phyloP scores from a whole-genome alignment of 352 stramenopile species.

The Plasmopara viticola region DNA sequence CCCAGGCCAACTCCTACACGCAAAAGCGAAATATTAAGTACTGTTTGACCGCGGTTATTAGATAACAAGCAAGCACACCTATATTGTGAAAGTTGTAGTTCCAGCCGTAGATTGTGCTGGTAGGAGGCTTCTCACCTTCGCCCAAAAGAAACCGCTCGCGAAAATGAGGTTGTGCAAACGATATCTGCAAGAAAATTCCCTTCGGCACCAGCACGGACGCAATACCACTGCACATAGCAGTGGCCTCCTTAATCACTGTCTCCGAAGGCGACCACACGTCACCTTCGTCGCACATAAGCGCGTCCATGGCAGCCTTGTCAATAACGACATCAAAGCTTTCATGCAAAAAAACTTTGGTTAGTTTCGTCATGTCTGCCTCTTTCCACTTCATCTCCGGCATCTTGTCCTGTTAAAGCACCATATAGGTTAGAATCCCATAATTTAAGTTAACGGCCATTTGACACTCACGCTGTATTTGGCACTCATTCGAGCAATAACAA shows the following conservation, averaged over 20 bases:
- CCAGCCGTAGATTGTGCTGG: conserved; percentile 40
- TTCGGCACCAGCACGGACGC: conserved; percentile 32
- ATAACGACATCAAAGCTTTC: conserved; percentile 69
- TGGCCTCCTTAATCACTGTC: conserved; percentile 36
- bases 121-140: conserved; percentile 24
- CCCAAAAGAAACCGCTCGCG: conserved; percentile 56
- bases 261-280: conserved; percentile 65
- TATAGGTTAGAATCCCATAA: neutral
- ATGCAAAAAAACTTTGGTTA: conserved; percentile 31
- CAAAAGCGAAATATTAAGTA: conserved; percentile 9
- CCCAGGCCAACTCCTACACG: conserved; percentile 40
- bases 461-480: conserved; percentile 39
- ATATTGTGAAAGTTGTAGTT: conserved; percentile 49
- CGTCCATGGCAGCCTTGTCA: conserved; percentile 84
- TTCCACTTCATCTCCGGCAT: conserved; percentile 51
- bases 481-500: conserved; percentile 66
- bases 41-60: neutral
- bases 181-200: conserved; percentile 70
- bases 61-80: conserved; percentile 14
- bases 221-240: conserved; percentile 51
- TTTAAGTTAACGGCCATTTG: neutral
- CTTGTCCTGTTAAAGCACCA: conserved; percentile 18
- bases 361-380: conserved; percentile 54
- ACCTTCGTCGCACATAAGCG: conserved; percentile 66
- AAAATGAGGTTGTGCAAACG: conserved; percentile 79